Base-by-base conservation (phyloP, 2,329 filamentous ascomycete genomes). In the Aspergillus sp. region DNA sequence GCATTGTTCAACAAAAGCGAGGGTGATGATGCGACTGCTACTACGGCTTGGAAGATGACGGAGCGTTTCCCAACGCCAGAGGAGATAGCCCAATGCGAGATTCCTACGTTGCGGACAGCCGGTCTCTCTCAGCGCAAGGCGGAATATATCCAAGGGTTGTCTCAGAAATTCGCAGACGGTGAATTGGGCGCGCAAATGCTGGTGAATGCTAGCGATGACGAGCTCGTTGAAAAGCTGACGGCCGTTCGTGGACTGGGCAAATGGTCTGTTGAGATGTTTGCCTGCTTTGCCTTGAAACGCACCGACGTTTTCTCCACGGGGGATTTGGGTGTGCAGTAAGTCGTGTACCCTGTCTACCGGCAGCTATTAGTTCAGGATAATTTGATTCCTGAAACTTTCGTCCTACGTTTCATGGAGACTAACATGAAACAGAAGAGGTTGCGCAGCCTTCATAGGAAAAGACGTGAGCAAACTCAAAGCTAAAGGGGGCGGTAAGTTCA, bases 241-340 rank as follows among this genome's bases (percentile, higher is more conserved):
- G 87, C 90, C 1, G 90, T 98, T 5, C 78, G 91, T 7, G 93
- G 93, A 0, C 70, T 97, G 39, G 93, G 93, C 0, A 78, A 77
- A 42, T 97, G 93, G 93, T 90, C 85, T 38, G 90, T 95, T 10
- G 90, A 96, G 73, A 97, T 98, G 93, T 98, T 98, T 73, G 88
- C 90, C 39, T 89, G 87, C 67, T 97, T 98, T 67, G 87, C 82
- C n/a, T 73, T 98, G 33, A 97, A 96, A 76, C 77, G 90, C 9
- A 85, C 90, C 76, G 91, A 98, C 69, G 88, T 98, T 19, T 95
- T 97, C 64, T 89, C 85, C 19, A 85, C 88, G 1, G 91, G 93
- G 1, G 91, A 98, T 69, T 69, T 98, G 49, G 93, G 93, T 5
- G 88, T 98, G 37, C 93, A 97, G 78, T 79, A 62, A 66, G 76